Evolutionary conservation across 2,329 filamentous ascomycete species (phyloP), one percentile per base, ranked within the genome.

Genomic region (Xylariaceae sp.): DNA sequence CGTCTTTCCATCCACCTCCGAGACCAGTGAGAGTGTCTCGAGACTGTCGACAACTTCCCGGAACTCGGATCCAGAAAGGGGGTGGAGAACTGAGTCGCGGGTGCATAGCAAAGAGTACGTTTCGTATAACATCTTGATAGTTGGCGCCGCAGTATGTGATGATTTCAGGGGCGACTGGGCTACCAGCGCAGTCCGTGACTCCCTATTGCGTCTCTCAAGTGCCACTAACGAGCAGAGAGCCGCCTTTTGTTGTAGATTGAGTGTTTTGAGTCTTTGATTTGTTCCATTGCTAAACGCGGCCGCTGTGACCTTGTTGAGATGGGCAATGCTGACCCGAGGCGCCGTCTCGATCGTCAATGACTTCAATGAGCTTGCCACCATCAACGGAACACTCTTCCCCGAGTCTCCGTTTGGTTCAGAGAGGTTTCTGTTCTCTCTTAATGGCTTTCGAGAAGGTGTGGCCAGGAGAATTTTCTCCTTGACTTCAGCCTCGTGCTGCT

Each of bases 241-340:
- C 3, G 93, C 94, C 73, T 96, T 97, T 74, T 99, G 94, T 72
- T 99, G 95, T 2, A 99, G 81, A 72, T 97, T 99, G 58, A 99
- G 83, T 3, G 87, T 86, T 73, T 89, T 88, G 11, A 99, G 84
- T 59, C 94, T 85, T 67, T 97, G 91, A 10, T 82, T 84, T 1
- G 92, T 89, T 41, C 92, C 92, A 67, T 97, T 93, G 72, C 89
- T 90, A 74, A 99, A 97, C 1, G 91, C 89, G 3, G 90, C 86
- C 0, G 92, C 86, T 0, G 94, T 96, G 61, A 97, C 88, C 68
- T 90, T 92, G 71, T 94, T 96, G 68, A 99, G 85, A 72, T 99
- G 94, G 0, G 86, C 86, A 65, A 99, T 95, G 34, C 86, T 91
- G 37, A 92, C 94, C 61, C 92, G 87, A 2, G 94, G 94, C 1